Evolutionary conservation across 345 rosid genomes (phyloP), one percentile per base, ranked within the genome.

Genomic region (Conringia planisiliqua): DNA sequence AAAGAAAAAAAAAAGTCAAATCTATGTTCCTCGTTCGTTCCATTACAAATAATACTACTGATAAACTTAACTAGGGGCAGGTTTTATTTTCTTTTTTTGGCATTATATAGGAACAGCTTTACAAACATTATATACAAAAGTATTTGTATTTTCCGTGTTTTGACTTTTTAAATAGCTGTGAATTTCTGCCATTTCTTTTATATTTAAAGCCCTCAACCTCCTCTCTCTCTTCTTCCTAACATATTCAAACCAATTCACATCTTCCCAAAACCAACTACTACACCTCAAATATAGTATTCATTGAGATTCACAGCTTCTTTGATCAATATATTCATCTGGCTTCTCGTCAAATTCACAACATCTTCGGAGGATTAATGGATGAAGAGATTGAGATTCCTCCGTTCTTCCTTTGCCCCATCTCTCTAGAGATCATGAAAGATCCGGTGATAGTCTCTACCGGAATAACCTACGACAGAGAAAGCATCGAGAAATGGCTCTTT

Each of bases 371-470:
- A 40, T 36, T 20, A 40, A 88, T 86, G 89, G 90, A 88, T 66
- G 71, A 78, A 17, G 93, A 84, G 39, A 84, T 90, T 52, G 90
- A 86, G 62, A 84, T 90, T 59, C 96, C 96, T 14, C 36, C 83
- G 0, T 86, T 74, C 59, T 90, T 90, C 43, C 81, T 85, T 74
- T 90, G 96, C 75, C 96, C 96, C 0, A 86, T 90, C 47, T 90
- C 96, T 39, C 81, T 88, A 2, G 86, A 84, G 36, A 83, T 90
- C 52, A 90, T 90, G 96, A 90, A 78, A 72, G 96, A 90, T 65
- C 96, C 93, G 1, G 93, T 90, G 43, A 84, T 82, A 0, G 82
- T 88, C 39, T 50, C 81, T 35, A 82, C 93, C 1, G 96, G 96
- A 43, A 85, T 90, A 51, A 88, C 96, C 0, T 90, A 90, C 40